Evolutionary conservation across 768 basidiomycete genomes (phyloP), one percentile per base, ranked within the genome.

Genomic region (Suillus variegatus): DNA sequence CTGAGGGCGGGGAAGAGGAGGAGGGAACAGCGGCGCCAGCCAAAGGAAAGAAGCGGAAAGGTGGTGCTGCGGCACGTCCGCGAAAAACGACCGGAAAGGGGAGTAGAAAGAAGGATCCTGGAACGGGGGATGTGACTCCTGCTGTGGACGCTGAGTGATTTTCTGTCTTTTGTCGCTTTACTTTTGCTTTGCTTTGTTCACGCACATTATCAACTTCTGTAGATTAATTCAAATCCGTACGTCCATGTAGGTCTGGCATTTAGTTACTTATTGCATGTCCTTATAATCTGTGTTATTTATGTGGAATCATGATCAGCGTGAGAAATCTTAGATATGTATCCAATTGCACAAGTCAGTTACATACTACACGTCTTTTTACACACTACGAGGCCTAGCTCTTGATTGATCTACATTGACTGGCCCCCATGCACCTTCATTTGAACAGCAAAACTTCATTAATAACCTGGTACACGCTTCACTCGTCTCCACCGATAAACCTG

Each of bases 41-140:
- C 60, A 71, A 72, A 51, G 76, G 76, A 52, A 77, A 77, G 68
- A 79, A 80, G 65, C 74, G 77, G 51, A 79, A 76, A 70, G 68
- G 69, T 43, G 72, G 76, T 54, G 57, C 70, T 20, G 46, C 6
- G n/a, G 6, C 70, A 38, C 70, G 72, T 57, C 47, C 74, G 43
- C 75, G 76, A n/a, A 77, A 74, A 67, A 67, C 69, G 20, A 73
- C 75, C 46, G 79, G 80, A 38, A 79, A 73, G 55, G 67, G 66
- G 44, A 67, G 70, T 14, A 72, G 76, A 70, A 78, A 72, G 61
- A 83, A 76, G 69, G 75, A 71, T 57, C 60, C 22, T 40, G 41
- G 41, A 36, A 70, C 67, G 38, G 55, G 43, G 32, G 77, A 78
- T 9, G 62, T 65, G 49, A 75, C 69, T 32, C 70, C 69, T 32